Evolutionary conservation across 805 yeast species (phyloP).

Genomic region (Saturnispora sanitii): DNA sequence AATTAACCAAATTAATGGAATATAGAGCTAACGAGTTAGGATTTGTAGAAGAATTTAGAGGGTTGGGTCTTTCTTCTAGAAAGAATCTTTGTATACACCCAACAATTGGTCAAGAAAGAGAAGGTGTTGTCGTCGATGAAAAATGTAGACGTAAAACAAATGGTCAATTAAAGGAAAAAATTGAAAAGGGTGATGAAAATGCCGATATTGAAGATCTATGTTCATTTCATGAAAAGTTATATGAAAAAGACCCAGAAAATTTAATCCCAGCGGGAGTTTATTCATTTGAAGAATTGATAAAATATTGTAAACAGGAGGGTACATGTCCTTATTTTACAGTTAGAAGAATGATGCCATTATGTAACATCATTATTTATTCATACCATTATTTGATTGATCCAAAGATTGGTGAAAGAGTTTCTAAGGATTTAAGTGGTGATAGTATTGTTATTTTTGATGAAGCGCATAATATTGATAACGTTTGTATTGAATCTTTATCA

Average conservation of each 20-base stretch:
- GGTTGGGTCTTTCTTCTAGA: constrained; percentile 88
- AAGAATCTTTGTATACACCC: constrained; percentile 93
- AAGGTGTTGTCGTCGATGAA: constrained; percentile 91
- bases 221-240: constrained; percentile 82
- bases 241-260: constrained; percentile 80
- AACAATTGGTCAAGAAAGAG: constrained; percentile 72
- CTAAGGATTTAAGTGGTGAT: constrained; percentile 84
- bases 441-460: constrained; percentile 94
- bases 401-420: constrained; percentile 91
- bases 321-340: constrained; percentile 97
- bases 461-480: constrained; percentile 98
- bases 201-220: constrained; percentile 56
- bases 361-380: constrained; percentile 91
- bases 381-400: constrained; percentile 96
- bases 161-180: constrained; percentile 67
- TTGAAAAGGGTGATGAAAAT: constrained; percentile 49
- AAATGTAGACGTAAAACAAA: constrained; percentile 91
- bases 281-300: constrained; percentile 76
- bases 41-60: constrained; percentile 81
- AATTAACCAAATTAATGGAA: constrained; percentile 79
- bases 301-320: constrained; percentile 66
- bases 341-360: constrained; percentile 92
- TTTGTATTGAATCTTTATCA: constrained; percentile 91
- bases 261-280: constrained; percentile 88
- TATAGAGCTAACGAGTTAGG: constrained; percentile 79